These are phyloP conservation scores for Beauveria sp. DNA, from an alignment of 2,329 filamentous ascomycete species.

Conservation along the genomic window DNA sequence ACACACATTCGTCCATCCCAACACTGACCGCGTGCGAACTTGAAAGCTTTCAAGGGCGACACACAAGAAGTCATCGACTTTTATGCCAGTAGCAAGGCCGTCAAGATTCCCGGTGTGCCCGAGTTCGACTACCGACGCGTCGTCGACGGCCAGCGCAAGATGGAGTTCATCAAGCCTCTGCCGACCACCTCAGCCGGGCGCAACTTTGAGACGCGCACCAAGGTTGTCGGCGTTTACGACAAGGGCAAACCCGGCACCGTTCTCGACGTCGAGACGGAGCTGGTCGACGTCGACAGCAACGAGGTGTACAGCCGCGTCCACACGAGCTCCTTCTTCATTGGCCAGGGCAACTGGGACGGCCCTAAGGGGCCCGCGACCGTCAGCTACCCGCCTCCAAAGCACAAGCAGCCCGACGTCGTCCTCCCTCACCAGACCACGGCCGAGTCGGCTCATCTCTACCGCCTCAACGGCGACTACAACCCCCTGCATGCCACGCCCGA, in stretches of 20 bases:
- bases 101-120: constrained; percentile 67
- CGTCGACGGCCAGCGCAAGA: constrained; percentile 76
- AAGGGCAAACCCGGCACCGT: constrained; percentile 81
- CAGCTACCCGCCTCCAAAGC: constrained; percentile 70
- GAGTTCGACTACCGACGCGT: constrained; percentile 66
- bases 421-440: constrained; percentile 62
- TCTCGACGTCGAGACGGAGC: constrained; percentile 67
- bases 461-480: constrained; percentile 91
- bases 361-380: constrained; percentile 79
- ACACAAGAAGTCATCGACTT: constrained; percentile 76
- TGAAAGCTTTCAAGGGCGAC: constrained; percentile 64
- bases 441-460: constrained; percentile 70
- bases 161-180: constrained; percentile 69
- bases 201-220: constrained; percentile 68
- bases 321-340: constrained; percentile 71
- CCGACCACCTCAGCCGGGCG: constrained; percentile 63
- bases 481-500: constrained; percentile 83
- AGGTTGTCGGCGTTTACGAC: constrained; percentile 80
- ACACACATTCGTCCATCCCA: neutral
- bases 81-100: constrained; percentile 60
- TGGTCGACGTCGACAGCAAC: constrained; percentile 62
- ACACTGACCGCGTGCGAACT: constrained; percentile 9
- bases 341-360: constrained; percentile 75
- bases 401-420: constrained; percentile 64
- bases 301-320: constrained; percentile 66